Percentiles rank a stretch among this genome's conserved stretches.
These are phyloP conservation scores for Calocera cornea DNA, from an alignment of 768 basidiomycete species.

Conservation along the genomic window DNA sequence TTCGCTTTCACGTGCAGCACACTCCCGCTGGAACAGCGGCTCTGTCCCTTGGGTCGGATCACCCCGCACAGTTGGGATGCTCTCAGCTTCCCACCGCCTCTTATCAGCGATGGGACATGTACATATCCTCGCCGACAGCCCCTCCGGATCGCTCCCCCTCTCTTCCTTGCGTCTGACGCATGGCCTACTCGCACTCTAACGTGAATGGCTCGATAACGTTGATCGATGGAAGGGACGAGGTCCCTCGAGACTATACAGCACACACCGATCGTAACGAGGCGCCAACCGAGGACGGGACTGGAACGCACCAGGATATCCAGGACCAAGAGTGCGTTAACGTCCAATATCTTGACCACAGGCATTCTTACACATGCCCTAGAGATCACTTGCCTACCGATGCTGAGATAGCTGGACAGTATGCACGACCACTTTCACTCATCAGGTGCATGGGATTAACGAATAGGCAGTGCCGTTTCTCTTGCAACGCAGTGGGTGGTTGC, in stretches of 20 bases:
- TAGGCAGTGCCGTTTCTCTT: not conserved
- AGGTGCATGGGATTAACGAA: not conserved
- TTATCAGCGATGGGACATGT: not conserved
- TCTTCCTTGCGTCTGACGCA: not conserved
- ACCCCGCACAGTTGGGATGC: slow-evolving; percentile 1
- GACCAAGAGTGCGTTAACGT: not conserved
- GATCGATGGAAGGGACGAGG: not conserved
- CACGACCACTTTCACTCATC: no score
- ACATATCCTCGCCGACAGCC: not conserved
- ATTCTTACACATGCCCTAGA: not conserved
- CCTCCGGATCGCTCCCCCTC: not conserved
- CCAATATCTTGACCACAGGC: not conserved
- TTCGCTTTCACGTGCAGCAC: not conserved
- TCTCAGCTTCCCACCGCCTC: not conserved
- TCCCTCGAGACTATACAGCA: not conserved
- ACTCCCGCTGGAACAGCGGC: not conserved
- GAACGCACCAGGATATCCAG: not conserved
- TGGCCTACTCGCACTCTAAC: not conserved
- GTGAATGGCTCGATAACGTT: not conserved
- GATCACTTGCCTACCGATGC: not conserved
- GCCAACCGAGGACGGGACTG: not conserved
- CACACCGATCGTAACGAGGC: not conserved
- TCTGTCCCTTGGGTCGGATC: slow-evolving; percentile 1
- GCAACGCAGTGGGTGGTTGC: not conserved
- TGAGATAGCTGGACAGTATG: not conserved